phyloP scores from a whole-genome alignment of 768 basidiomycete species.

The Leucosporidium creatinivorum region DNA sequence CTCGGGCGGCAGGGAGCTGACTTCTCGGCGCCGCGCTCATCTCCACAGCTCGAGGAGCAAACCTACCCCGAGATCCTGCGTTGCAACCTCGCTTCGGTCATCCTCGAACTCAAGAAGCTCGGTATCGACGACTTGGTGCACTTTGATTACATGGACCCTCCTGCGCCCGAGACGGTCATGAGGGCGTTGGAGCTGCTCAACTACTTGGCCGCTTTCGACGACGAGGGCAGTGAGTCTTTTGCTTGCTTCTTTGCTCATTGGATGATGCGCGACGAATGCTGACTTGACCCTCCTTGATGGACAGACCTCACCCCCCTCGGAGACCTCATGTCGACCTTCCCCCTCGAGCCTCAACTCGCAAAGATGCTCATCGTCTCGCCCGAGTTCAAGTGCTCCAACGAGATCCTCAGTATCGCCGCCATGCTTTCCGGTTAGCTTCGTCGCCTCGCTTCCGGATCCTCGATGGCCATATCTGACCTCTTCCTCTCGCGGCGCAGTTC shows the following conservation, averaged over 20 bases:
- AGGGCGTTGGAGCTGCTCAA: constrained; percentile 89
- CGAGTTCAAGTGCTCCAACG: constrained; percentile 92
- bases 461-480: not conserved
- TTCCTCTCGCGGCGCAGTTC: constrained; percentile 50
- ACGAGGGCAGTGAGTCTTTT: constrained; percentile 64
- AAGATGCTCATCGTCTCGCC: constrained; percentile 92
- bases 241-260: not conserved
- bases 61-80: constrained; percentile 93
- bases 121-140: constrained; percentile 79
- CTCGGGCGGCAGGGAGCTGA: too few relatives aligned
- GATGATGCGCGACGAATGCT: not conserved
- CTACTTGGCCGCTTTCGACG: constrained; percentile 83
- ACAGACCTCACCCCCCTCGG: constrained; percentile 70
- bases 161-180: constrained; percentile 94
- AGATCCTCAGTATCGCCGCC: constrained; percentile 86
- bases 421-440: constrained; percentile 76
- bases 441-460: not conserved
- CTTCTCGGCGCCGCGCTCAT: not conserved
- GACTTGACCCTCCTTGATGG: not conserved
- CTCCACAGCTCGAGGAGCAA: constrained; percentile 69
- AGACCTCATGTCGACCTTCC: constrained; percentile 92
- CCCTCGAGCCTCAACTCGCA: constrained; percentile 93
- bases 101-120: constrained; percentile 86
- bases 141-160: constrained; percentile 57
- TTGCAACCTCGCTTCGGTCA: constrained; percentile 86